Evolutionary conservation across 164 flowering plant species (phyloP).

Genomic region (Magnolia sinica): DNA sequence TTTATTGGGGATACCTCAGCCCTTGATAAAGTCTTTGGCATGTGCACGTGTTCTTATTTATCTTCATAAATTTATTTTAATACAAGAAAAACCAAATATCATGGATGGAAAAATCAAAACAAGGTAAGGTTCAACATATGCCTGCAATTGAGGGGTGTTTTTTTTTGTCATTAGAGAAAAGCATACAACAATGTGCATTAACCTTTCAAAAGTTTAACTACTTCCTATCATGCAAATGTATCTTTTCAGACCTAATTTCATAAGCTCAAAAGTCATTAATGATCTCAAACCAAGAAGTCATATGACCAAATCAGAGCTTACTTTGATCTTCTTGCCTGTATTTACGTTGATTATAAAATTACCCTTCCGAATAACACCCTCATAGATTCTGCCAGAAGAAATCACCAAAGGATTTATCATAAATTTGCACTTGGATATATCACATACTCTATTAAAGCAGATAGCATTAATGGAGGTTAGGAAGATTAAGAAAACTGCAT

Average conservation of each 20-base stretch:
- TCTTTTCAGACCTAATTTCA: neutral
- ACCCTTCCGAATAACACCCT: conserved; percentile 90
- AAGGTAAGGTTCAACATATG: too few relatives aligned
- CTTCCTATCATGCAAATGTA: neutral
- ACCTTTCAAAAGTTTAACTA: neutral
- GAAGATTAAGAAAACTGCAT: neutral
- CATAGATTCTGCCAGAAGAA: conserved; percentile 67
- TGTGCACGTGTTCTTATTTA: too few relatives aligned
- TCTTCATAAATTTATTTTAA: too few relatives aligned
- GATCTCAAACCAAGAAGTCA: too few relatives aligned
- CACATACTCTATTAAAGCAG: neutral
- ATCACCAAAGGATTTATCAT: neutral
- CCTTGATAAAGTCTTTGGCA: too few relatives aligned
- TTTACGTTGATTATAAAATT: conserved; percentile 82
- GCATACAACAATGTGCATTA: neutral
- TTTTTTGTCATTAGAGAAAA: neutral
- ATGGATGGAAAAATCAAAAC: too few relatives aligned
- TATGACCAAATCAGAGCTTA: conserved; percentile 22
- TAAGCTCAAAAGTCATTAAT: neutral
- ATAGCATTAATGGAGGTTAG: neutral
- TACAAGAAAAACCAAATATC: too few relatives aligned
- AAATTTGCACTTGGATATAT: too few relatives aligned
- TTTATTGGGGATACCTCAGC: too few relatives aligned
- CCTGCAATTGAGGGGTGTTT: too few relatives aligned
- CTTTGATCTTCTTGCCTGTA: conserved; percentile 96